A percentile compares a stretch with the other conserved stretches of the same genome.
These are phyloP conservation scores for Pinus tabuliformis DNA, from an alignment of 75 land plant species.

Conservation along the genomic window DNA sequence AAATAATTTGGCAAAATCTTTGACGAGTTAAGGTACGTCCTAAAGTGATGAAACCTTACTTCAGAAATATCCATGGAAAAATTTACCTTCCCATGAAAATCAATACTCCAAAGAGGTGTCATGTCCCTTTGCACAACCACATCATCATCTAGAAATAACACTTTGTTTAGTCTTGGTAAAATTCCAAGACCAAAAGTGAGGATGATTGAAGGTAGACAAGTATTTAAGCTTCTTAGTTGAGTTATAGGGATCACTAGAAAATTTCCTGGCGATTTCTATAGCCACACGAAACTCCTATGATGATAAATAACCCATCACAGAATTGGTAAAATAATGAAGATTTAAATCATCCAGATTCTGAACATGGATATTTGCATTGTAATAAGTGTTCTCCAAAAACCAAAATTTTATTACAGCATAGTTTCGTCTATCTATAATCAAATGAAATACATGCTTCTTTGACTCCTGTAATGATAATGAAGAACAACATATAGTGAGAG, in stretches of 20 bases:
- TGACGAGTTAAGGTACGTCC: constrained; percentile 33
- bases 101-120: constrained; percentile 60
- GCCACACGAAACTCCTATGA: constrained; percentile 67
- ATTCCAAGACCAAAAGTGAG: constrained; percentile 64
- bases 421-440: no score
- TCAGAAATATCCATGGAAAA: constrained; percentile 57
- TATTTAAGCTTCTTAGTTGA: constrained; percentile 81
- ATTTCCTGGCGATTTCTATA: neutral
- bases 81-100: constrained; percentile 71
- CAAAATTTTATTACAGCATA: no score
- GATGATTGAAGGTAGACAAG: constrained; percentile 75
- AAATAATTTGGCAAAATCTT: constrained; percentile 10
- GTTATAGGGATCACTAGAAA: constrained; percentile 1
- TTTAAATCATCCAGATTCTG: no score
- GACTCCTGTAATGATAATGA: no score
- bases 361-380: no score
- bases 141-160: constrained; percentile 78
- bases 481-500: no score
- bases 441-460: no score
- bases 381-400: no score
- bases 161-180: constrained; percentile 51
- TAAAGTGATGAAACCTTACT: constrained; percentile 55
- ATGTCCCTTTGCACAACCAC: constrained; percentile 64
- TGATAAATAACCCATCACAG: constrained; percentile 10
- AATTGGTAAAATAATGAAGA: neutral